Conservation (phyloP, 2,329 filamentous ascomycete species). For the Colletotrichum sp. region DNA sequence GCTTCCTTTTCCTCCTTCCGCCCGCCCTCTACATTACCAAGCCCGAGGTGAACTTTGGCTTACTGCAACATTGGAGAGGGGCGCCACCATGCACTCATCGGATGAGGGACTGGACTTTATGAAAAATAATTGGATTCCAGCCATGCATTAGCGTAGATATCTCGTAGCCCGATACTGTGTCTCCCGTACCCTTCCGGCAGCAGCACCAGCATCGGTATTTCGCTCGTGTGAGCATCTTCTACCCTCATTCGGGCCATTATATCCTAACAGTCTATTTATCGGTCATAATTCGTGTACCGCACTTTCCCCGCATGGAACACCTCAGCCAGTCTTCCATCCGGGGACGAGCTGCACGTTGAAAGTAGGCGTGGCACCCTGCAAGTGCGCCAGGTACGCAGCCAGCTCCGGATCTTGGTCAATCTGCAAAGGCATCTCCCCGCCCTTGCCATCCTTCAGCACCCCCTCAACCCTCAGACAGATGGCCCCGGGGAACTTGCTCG, state of each 20-base stretch:
- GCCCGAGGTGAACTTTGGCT: not conserved
- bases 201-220: not conserved
- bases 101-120: not conserved
- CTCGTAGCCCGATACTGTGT: not conserved
- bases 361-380: constrained; percentile 50
- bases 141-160: not conserved
- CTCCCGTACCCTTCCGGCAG: not conserved
- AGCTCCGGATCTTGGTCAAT: constrained; percentile 77
- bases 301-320: not conserved
- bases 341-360: constrained; percentile 46
- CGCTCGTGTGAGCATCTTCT: not conserved
- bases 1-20: not conserved
- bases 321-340: constrained; percentile 15
- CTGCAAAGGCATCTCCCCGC: constrained; percentile 65
- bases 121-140: not conserved
- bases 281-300: not conserved
- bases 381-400: constrained; percentile 72
- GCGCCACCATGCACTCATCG: not conserved
- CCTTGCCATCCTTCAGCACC: constrained; percentile 63
- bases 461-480: constrained; percentile 69
- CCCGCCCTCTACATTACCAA: not conserved
- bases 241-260: not conserved
- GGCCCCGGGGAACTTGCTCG: constrained; percentile 64
- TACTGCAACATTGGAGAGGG: not conserved
- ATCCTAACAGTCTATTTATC: not conserved